A percentile compares a stretch with the other conserved stretches of the same genome.
Conservation (phyloP, 225 moss, liverwort and hornwort genomes). For the Physcomitrium patens region DNA sequence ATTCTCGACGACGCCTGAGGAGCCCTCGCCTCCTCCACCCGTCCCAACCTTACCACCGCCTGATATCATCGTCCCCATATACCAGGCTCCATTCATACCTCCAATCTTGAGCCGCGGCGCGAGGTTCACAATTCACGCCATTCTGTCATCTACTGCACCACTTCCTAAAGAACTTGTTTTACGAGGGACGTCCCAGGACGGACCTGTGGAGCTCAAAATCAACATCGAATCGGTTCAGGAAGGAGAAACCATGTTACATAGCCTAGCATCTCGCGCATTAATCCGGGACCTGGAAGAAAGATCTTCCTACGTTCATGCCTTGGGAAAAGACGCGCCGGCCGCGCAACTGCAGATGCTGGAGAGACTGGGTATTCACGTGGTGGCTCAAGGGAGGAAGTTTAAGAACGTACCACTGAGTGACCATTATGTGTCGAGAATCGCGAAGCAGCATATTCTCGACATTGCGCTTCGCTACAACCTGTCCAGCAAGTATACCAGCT, state of each 20-base stretch:
- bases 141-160: slow-evolving; percentile 32
- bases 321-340: slow-evolving; percentile 6
- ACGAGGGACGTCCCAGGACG: slow-evolving; percentile 43
- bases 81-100: slow-evolving; percentile 56
- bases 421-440: slow-evolving; percentile 25
- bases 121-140: slow-evolving; percentile 44
- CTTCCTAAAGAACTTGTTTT: slow-evolving; percentile 34
- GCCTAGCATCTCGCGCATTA: slow-evolving; percentile 48
- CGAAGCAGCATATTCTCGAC: slow-evolving; percentile 27
- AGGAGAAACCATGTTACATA: slow-evolving; percentile 43
- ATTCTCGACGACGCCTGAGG: slow-evolving; percentile 20
- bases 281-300: slow-evolving; percentile 62
- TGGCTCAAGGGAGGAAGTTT: slow-evolving; percentile 15
- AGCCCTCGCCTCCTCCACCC: slow-evolving; percentile 27
- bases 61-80: slow-evolving; percentile 32
- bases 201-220: slow-evolving; percentile 50
- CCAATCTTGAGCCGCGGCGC: slow-evolving; percentile 49
- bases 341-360: slow-evolving; percentile 26
- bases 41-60: slow-evolving; percentile 23
- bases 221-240: slow-evolving; percentile 18
- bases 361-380: slow-evolving; percentile 34
- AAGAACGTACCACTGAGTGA: background rate
- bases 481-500: slow-evolving; percentile 47
- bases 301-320: slow-evolving; percentile 35
- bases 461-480: slow-evolving; percentile 30